Base-by-base conservation (phyloP, 228 moss, liverwort and hornwort genomes). In the Sphagnum fallax region DNA sequence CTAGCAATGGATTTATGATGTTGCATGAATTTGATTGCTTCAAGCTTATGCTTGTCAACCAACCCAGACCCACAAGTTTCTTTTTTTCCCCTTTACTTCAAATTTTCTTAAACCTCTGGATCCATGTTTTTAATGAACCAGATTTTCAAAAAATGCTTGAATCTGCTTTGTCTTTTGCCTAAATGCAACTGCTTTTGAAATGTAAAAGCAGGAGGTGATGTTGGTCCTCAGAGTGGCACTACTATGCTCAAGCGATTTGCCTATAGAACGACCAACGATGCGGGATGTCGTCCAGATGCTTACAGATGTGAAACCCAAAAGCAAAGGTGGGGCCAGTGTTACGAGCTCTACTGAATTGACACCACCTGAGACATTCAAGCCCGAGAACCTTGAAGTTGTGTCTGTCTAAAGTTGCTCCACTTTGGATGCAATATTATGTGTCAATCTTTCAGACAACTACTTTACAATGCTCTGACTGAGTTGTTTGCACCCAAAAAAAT, bases 211-310 rank as follows among this genome's bases (percentile, higher is more conserved):
- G 57, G 83, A 83, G 53, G 74, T 77, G 13, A 83, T 83, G 80
- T 74, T 83, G 49, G 80, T 83, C 47, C 77, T 83, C 52, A 69
- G 80, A 67, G 77, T 83, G 10, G 80, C 83, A 10, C 77, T 83
- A 9, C 65, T 76, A 48, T 83, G 83, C 15, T 79, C 77, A 47
- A 71, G 79, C 47, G 79, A 79, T 16, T 76, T 79, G 47, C 83
- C 83, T 6, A 73, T 68, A 48, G 83, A 83, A n/a, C 80, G 83
- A 10, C 83, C 83, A 60, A 79, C 83, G 6, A 83, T 83, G 83
- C 50, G 83, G 49, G 83, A 83, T 18, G 83, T 83, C 32, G 83
- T 83, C 1, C 76, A 79, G 57, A 80, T 80, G 83, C 77, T 83
- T n/a, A 71, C 71, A 14, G 76, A 83, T 53, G 77, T 79, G 14